Base-by-base conservation (phyloP, 75 land plant genomes). In the Adiantum capillusveneris region DNA sequence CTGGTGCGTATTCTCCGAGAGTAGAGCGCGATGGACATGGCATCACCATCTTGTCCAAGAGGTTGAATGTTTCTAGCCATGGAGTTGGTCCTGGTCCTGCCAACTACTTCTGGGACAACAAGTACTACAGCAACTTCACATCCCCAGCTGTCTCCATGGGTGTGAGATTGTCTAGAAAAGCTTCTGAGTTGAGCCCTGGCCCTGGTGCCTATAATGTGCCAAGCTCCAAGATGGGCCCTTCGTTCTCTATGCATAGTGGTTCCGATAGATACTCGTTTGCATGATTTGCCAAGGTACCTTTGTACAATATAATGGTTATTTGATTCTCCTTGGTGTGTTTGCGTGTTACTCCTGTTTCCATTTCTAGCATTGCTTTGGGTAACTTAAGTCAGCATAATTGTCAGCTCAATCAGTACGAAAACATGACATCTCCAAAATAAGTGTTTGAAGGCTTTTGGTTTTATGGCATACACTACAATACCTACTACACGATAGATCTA, bases 121-220 rank as follows among this genome's bases (percentile, higher is more conserved):
- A 20, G 21, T 46, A 46, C 49, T 46, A 46, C 49, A n/a, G 12
- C 5, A 46, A 46, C 49, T 20, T 46, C 49, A 17, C 12, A 5
- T 46, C 49, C 14, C 49, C 49, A 20, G 49, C 49, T 7, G 17
- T 46, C 49, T 46, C 49, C 49, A 46, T 46, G 49, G 49, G 49
- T 7, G 14, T 46, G 5, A 17, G 49, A 5, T 46, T 46, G 12
- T 46, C 49, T 14, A 46, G 14, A 20, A 5, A 14, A n/a, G 21
- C 21, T 20, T 17, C 21, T 20, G 49, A 6, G 21, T 17, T 14
- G 5, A 46, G 49, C 49, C 49, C 49, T 20, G 49, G 49, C 12
- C 49, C 49, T 2, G 49, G 49, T 20, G 14, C 6, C 21, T 46
- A 46, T 14, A 46, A 17, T 20, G n/a, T 46, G 6, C 49, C 49